Evolutionary conservation across 1,284 basidiomycete species (phyloP).

Genomic region (Cryptococcus hybrid): DNA sequence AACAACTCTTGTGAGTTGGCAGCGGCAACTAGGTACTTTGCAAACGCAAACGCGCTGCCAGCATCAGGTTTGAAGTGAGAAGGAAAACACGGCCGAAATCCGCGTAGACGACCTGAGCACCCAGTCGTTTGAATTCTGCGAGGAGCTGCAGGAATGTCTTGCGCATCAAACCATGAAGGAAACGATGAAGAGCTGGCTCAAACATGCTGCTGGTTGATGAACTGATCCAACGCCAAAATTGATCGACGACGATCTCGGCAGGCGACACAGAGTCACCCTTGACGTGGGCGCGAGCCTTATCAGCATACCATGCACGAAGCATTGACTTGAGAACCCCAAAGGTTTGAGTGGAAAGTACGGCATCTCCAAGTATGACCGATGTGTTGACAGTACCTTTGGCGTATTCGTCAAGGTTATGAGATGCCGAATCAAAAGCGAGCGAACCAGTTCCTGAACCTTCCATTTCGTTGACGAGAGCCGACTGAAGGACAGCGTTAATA

Average conservation of each 20-base stretch:
- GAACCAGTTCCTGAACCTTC: slow-evolving; percentile 86
- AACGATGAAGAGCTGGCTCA: slow-evolving; percentile 90
- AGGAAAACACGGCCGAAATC: slow-evolving; percentile 89
- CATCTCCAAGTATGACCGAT: slow-evolving; percentile 83
- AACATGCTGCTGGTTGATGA: slow-evolving; percentile 82
- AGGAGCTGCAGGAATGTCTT: slow-evolving; percentile 97
- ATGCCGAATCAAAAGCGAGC: slow-evolving; percentile 89
- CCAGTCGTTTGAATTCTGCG: slow-evolving; percentile 94
- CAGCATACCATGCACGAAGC: slow-evolving; percentile 90
- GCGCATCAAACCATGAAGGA: slow-evolving; percentile 93
- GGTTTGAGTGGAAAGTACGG: slow-evolving; percentile 84
- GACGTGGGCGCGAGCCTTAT: slow-evolving; percentile 63
- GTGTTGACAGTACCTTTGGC: slow-evolving; percentile 67
- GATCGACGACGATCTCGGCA: slow-evolving; percentile 61
- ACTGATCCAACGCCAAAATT: slow-evolving; percentile 98
- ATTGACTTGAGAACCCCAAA: slow-evolving; percentile 84
- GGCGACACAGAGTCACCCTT: slow-evolving; percentile 47
- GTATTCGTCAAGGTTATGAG: slow-evolving; percentile 90
- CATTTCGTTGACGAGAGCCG: slow-evolving; percentile 91
- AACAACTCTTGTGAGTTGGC: slow-evolving; percentile 95
- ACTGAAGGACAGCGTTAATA: slow-evolving; percentile 91
- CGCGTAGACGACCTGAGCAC: slow-evolving; percentile 92
- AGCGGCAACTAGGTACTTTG: slow-evolving; percentile 89
- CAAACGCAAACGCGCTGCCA: slow-evolving; percentile 91
- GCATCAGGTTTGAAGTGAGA: slow-evolving; percentile 78